Conservation (phyloP, 148 eudicot genomes). For the Rhododendron mucronatum region DNA sequence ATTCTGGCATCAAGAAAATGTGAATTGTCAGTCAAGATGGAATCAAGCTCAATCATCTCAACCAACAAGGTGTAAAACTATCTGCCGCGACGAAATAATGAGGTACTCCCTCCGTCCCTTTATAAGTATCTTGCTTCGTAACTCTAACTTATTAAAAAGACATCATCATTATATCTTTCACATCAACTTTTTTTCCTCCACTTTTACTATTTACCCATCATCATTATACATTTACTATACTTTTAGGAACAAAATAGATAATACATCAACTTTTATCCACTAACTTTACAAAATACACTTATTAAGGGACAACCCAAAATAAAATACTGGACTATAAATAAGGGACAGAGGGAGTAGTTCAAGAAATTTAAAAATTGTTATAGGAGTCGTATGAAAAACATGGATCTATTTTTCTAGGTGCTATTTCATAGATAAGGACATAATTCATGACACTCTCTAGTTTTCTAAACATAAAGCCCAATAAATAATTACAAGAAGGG, state of each 20-base stretch:
- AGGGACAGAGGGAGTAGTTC: not conserved
- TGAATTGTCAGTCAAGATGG: not conserved
- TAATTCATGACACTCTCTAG: not conserved
- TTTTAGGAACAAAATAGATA: no score
- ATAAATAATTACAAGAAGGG: not conserved
- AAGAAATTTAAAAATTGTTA: not conserved
- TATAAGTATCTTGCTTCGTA: no score
- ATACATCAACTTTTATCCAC: no score
- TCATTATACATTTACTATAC: no score
- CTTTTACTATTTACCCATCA: no score
- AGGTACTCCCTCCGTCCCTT: not conserved
- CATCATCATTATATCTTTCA: no score
- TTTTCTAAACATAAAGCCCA: not conserved
- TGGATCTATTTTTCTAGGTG: not conserved
- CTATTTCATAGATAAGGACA: not conserved
- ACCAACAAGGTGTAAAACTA: not conserved
- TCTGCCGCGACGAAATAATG: not conserved
- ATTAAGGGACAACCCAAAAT: no score
- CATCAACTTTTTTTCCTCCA: no score
- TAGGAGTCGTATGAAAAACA: not conserved
- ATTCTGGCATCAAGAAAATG: constrained; percentile 46
- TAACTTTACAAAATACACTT: no score
- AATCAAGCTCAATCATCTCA: not conserved
- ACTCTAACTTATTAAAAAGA: no score
- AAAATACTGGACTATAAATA: no score